phyloP scores from a whole-genome alignment of 1,284 basidiomycete genomes.

The Thecaphora thlaspeos region DNA sequence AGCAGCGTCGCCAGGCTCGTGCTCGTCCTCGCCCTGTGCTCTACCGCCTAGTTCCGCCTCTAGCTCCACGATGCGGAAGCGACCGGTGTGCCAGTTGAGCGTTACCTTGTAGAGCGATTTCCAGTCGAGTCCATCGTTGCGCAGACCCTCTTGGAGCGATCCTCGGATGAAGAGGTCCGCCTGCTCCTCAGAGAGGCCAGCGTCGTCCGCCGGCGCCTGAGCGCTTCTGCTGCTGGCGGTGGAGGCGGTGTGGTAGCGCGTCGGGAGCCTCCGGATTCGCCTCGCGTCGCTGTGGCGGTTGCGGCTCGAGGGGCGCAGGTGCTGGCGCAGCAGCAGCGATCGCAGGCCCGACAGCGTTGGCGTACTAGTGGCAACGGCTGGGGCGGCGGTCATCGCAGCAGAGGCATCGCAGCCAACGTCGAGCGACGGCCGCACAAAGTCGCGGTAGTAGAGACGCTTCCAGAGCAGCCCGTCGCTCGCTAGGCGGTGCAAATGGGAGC shows the following conservation, averaged over 20 bases:
- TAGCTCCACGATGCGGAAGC: conserved; percentile 25
- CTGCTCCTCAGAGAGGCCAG: no score
- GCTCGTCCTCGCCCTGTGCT: background rate
- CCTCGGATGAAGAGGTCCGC: no score
- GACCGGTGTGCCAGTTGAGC: conserved; percentile 30
- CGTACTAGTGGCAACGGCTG: background rate
- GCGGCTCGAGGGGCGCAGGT: conserved; percentile 1
- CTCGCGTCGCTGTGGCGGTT: conserved; percentile 7
- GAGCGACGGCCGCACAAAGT: conserved; percentile 12
- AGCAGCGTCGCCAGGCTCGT: no score
- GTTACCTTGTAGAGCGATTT: conserved; percentile 29
- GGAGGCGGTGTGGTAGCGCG: conserved; percentile 7
- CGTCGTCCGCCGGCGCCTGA: no score
- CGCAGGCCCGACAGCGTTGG: conserved; percentile 26
- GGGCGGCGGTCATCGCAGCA: background rate
- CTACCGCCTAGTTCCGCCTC: no score
- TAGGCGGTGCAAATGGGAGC: conserved; percentile 10
- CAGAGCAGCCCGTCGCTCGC: conserved; percentile 33
- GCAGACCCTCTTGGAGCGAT: background rate
- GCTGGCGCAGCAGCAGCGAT: conserved; percentile 24
- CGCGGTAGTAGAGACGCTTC: conserved; percentile 24
- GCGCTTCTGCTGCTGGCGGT: no score
- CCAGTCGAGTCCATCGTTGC: conserved; percentile 25
- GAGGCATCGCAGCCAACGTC: background rate
- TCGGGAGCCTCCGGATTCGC: conserved; percentile 11